These are phyloP conservation scores for Breynia disticha DNA, from an alignment of 441 rosid species.

Conservation along the genomic window DNA sequence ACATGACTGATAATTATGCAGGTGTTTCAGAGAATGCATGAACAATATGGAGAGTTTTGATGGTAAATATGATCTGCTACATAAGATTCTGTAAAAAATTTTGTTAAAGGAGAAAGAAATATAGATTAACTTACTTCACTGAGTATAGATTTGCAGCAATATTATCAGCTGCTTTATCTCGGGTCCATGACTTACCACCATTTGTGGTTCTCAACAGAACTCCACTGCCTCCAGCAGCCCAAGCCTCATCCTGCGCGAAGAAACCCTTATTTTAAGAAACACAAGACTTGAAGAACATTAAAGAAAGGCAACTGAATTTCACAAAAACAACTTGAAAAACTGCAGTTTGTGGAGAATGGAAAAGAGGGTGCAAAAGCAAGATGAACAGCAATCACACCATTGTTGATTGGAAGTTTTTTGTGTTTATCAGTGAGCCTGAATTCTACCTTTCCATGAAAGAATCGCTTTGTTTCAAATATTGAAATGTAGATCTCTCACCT, in stretches of 20 bases:
- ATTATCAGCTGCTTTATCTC: constrained; percentile 92
- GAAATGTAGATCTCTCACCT: constrained; percentile 30
- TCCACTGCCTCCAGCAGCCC: constrained; percentile 99
- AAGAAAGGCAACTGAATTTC: background rate
- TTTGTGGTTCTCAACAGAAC: constrained; percentile 73
- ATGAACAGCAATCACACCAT: too few species aligned
- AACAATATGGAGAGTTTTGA: too few species aligned
- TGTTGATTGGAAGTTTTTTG: too few species aligned
- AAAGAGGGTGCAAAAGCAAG: too few species aligned
- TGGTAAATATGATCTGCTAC: too few species aligned
- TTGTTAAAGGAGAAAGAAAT: background rate
- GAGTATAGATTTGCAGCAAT: constrained; percentile 93
- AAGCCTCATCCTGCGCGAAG: constrained; percentile 71
- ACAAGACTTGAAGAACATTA: background rate
- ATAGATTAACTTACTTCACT: constrained; percentile 48
- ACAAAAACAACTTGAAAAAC: too few species aligned
- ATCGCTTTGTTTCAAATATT: background rate
- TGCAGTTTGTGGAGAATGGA: too few species aligned
- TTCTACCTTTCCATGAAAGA: too few species aligned
- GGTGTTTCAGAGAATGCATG: too few species aligned
- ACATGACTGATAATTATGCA: too few species aligned
- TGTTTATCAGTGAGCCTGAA: too few species aligned
- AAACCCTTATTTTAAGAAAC: background rate
- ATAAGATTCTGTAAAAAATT: too few species aligned
- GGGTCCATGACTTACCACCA: constrained; percentile 87